phyloP scores from a whole-genome alignment of 169 alveolate species.

The Cyclospora cayetanensis region DNA sequence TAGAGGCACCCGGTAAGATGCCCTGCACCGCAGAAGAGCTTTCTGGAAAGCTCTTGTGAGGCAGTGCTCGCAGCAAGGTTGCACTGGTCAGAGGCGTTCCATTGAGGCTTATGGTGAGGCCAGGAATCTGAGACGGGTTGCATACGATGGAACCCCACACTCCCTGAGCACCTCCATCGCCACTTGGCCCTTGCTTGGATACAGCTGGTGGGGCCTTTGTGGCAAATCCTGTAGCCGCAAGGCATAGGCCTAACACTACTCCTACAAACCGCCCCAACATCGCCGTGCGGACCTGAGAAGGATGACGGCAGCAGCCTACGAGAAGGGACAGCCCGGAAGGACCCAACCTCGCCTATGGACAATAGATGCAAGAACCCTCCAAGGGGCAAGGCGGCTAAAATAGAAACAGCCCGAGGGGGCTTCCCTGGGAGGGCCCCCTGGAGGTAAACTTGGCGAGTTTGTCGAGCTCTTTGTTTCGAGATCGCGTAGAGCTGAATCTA shows the following conservation, averaged over 20 bases:
- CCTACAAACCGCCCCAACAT: background rate
- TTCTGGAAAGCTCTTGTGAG: background rate
- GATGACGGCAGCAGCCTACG: no score
- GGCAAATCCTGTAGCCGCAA: background rate
- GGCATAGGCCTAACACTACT: background rate
- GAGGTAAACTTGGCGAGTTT: no score
- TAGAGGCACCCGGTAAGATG: background rate
- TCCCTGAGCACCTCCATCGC: background rate
- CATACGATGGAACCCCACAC: constrained; percentile 41
- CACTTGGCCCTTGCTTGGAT: background rate
- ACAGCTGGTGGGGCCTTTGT: background rate
- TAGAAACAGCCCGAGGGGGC: no score
- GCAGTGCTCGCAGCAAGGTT: constrained; percentile 36
- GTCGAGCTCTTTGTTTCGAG: no score
- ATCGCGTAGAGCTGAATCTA: no score
- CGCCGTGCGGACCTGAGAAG: no score
- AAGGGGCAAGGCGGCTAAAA: no score
- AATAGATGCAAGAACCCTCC: no score
- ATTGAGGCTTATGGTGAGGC: constrained; percentile 41
- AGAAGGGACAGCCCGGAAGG: no score
- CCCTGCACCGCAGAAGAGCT: background rate
- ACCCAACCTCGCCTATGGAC: no score
- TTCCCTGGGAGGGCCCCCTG: no score
- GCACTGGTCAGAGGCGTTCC: constrained; percentile 26
- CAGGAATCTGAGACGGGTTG: constrained; percentile 9